These are phyloP conservation scores for Musa schizocarpa DNA, from an alignment of 176 grass and related monocot genomes.

Conservation along the genomic window DNA sequence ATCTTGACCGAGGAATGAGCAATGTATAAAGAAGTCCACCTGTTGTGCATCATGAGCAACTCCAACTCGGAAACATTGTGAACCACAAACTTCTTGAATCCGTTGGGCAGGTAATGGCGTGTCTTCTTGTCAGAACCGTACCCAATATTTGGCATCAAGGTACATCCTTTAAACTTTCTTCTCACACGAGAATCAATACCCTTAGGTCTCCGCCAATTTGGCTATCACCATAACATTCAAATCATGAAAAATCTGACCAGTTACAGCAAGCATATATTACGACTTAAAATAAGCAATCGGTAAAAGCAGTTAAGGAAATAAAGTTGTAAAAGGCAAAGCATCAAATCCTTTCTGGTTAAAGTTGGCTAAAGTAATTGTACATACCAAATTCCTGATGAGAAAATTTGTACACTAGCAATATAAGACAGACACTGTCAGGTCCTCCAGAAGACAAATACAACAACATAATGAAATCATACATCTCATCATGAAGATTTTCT, in stretches of 20 bases:
- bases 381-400: too few species aligned
- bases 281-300: too few species aligned
- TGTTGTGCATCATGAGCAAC: slow-evolving; percentile 81
- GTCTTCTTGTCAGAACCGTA: slow-evolving; percentile 49
- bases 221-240: slow-evolving; percentile 5
- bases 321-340: too few species aligned
- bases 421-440: too few species aligned
- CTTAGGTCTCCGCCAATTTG: slow-evolving; percentile 48
- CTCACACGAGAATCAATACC: slow-evolving; percentile 59
- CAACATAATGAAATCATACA: too few species aligned
- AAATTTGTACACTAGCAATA: too few species aligned
- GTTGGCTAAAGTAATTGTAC: too few species aligned
- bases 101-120: slow-evolving; percentile 69
- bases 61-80: slow-evolving; percentile 63
- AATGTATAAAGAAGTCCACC: slow-evolving; percentile 3
- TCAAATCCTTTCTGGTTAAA: too few species aligned
- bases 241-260: not conserved
- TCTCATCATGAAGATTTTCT: too few species aligned
- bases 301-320: too few species aligned
- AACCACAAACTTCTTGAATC: slow-evolving; percentile 71
- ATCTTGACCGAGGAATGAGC: too few species aligned
- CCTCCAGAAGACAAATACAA: too few species aligned
- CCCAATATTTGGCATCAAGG: slow-evolving; percentile 46
- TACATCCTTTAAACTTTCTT: slow-evolving; percentile 49
- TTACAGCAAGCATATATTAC: not conserved